Evolutionary conservation across 2,329 filamentous ascomycete species (phyloP).

Genomic region (Daldinia eschscholtzii): DNA sequence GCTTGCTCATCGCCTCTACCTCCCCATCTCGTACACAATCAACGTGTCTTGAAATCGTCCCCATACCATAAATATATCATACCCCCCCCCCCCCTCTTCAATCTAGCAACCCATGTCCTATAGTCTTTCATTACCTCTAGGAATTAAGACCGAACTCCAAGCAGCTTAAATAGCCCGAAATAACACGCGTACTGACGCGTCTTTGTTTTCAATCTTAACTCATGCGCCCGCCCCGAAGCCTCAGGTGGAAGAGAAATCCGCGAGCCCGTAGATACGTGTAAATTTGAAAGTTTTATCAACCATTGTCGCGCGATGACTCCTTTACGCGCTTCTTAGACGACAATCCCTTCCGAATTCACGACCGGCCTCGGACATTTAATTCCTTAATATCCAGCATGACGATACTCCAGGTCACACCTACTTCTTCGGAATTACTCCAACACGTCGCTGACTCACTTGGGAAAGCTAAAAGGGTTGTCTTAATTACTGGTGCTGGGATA

Average conservation of each 20-base stretch:
- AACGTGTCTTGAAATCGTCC: constrained; percentile 1
- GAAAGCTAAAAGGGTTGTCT: constrained; percentile 76
- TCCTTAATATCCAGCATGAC: constrained; percentile 62
- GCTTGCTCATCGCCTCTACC: constrained; percentile 1
- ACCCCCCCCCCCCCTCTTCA: not conserved
- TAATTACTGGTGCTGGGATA: constrained; percentile 79
- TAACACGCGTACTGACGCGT: constrained; percentile 39
- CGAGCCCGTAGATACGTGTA: not conserved
- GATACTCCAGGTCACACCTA: constrained; percentile 66
- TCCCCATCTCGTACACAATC: constrained; percentile 24
- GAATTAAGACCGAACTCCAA: not conserved
- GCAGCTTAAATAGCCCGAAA: not conserved
- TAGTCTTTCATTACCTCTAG: not conserved
- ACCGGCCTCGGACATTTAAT: not conserved
- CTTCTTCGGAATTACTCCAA: constrained; percentile 68
- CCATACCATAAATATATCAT: not conserved
- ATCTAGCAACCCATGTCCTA: not conserved
- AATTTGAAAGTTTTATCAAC: not conserved
- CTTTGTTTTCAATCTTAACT: constrained; percentile 30
- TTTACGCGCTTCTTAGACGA: constrained; percentile 19
- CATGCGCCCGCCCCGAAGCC: not conserved
- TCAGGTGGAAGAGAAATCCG: constrained; percentile 7
- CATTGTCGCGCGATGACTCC: constrained; percentile 30
- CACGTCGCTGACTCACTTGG: constrained; percentile 73
- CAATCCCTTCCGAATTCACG: constrained; percentile 1